Conservation (phyloP, 371 early-diverging fungal species). For the Mortierella sp. region DNA sequence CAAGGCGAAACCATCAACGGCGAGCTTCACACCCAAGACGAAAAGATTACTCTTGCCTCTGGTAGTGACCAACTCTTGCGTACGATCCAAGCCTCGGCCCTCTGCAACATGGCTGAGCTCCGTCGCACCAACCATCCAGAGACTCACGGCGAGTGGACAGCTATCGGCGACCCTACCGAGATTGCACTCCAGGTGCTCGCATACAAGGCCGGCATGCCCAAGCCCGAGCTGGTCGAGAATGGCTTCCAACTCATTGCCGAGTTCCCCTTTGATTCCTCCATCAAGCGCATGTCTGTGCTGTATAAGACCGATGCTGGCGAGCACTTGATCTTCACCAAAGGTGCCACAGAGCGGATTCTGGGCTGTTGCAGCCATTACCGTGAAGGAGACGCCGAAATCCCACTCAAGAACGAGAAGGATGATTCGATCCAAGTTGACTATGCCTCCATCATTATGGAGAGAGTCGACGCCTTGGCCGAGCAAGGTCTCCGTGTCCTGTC, state of each 20-base stretch:
- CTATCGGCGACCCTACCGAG: conserved; percentile 90
- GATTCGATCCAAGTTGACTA: conserved; percentile 61
- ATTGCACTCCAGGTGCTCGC: conserved; percentile 83
- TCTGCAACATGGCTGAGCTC: conserved; percentile 82
- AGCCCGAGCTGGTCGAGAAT: conserved; percentile 61
- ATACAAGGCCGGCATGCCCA: conserved; percentile 73
- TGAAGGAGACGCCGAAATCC: conserved; percentile 59
- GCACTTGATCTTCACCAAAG: conserved; percentile 67
- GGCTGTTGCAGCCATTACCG: conserved; percentile 67
- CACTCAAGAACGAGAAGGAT: conserved; percentile 66
- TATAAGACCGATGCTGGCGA: conserved; percentile 58
- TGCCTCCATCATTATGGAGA: conserved; percentile 58
- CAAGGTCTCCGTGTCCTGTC: conserved; percentile 73
- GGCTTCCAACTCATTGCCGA: conserved; percentile 80
- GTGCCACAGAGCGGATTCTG: conserved; percentile 83
- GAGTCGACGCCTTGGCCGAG: conserved; percentile 69
- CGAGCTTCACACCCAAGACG: neutral
- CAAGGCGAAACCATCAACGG: conserved; percentile 17
- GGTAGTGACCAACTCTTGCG: conserved; percentile 18
- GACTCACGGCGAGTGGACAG: conserved; percentile 71
- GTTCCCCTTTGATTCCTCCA: conserved; percentile 85
- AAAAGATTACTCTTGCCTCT: neutral
- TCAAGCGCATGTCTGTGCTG: conserved; percentile 96
- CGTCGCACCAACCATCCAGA: conserved; percentile 61
- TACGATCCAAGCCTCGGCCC: conserved; percentile 62